phyloP scores from a whole-genome alignment of 441 rosid species.

The Brassica hybrid region DNA sequence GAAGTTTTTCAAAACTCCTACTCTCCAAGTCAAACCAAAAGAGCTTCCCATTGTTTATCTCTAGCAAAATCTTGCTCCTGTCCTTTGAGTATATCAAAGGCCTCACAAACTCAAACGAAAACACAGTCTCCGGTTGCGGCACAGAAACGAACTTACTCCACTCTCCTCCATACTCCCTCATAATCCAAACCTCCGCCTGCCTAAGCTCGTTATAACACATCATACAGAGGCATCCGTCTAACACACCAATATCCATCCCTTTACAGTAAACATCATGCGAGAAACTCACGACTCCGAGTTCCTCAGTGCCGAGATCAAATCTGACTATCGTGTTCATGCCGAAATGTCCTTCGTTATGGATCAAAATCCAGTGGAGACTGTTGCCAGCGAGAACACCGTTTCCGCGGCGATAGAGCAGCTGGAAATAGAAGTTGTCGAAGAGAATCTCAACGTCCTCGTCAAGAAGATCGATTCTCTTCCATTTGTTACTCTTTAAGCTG shows the following conservation, averaged over 20 bases:
- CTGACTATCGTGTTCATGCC: background rate
- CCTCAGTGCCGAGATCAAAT: background rate
- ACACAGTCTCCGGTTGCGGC: background rate
- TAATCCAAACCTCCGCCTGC: background rate
- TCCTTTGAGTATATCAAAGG: background rate
- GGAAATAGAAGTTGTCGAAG: background rate
- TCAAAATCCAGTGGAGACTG: background rate
- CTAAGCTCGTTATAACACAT: constrained; percentile 3
- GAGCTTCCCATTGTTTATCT: constrained; percentile 7
- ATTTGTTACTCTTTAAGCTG: background rate
- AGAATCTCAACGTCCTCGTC: background rate
- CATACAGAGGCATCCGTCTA: background rate
- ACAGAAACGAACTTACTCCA: background rate
- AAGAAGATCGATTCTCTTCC: background rate
- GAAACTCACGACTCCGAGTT: background rate
- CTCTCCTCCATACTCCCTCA: background rate
- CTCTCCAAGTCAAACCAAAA: background rate
- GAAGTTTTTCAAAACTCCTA: background rate
- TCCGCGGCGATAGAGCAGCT: background rate
- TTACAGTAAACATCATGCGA: background rate
- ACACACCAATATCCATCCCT: background rate
- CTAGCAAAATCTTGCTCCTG: background rate
- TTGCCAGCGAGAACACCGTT: background rate
- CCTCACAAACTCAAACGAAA: background rate
- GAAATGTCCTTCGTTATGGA: background rate